Conservation (phyloP, 768 basidiomycete genomes). For the Pleurotus sapidus region DNA sequence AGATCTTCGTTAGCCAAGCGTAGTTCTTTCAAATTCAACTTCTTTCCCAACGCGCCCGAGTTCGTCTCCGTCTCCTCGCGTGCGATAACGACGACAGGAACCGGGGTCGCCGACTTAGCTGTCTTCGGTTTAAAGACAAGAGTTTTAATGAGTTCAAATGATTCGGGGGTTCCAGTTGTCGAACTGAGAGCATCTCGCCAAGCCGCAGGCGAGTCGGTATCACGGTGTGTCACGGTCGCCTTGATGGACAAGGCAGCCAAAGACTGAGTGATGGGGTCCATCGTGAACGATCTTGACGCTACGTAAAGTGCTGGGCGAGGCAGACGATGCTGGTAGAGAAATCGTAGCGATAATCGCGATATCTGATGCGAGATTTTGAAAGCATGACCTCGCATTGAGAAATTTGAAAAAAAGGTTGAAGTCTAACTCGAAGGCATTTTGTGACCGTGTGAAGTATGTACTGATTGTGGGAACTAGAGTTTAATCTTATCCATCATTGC, state of each 20-base stretch:
- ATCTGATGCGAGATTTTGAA: too few relatives aligned
- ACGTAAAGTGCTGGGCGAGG: slow-evolving; percentile 8
- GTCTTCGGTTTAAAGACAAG: slow-evolving; percentile 97
- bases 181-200: slow-evolving; percentile 76
- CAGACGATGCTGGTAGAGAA: too few relatives aligned
- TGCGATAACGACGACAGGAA: slow-evolving; percentile 87
- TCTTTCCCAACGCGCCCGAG: slow-evolving; percentile 74
- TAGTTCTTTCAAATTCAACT: slow-evolving; percentile 82
- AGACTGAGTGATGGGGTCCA: slow-evolving; percentile 36
- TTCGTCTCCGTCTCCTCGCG: slow-evolving; percentile 82
- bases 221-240: slow-evolving; percentile 51
- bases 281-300: slow-evolving; percentile 23
- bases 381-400: too few relatives aligned
- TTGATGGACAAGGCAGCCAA: slow-evolving; percentile 55
- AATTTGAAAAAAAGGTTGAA: too few relatives aligned
- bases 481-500: too few relatives aligned
- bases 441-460: too few relatives aligned
- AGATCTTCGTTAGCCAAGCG: slow-evolving; percentile 85
- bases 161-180: slow-evolving; percentile 44
- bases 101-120: slow-evolving; percentile 80
- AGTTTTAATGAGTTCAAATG: slow-evolving; percentile 78
- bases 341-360: too few relatives aligned
- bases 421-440: too few relatives aligned
- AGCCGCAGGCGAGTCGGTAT: slow-evolving; percentile 64
- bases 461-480: too few relatives aligned